These are phyloP conservation scores for Porcisia hertigi DNA, from an alignment of 208 protist genomes.

Conservation along the genomic window DNA sequence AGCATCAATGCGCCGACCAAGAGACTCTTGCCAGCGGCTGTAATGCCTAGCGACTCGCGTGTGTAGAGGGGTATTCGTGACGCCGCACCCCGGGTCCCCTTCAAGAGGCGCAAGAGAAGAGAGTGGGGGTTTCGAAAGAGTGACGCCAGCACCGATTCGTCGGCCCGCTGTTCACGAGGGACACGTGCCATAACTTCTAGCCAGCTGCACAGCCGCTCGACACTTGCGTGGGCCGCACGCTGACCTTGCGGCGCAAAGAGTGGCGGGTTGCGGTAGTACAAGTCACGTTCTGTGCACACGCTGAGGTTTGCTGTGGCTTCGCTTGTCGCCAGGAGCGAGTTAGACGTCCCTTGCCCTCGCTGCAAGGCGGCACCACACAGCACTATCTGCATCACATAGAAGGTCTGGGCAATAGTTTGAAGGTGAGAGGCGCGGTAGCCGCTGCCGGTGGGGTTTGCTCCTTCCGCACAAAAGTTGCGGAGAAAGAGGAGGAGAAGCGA, in stretches of 20 bases:
- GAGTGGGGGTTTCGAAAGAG: slow-evolving; percentile 18
- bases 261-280: slow-evolving; percentile 71
- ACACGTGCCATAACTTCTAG: slow-evolving; percentile 22
- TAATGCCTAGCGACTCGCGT: slow-evolving; percentile 49
- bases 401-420: slow-evolving; percentile 19
- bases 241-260: slow-evolving; percentile 54
- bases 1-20: slow-evolving; percentile 40
- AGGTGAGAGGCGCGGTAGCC: slow-evolving; percentile 23
- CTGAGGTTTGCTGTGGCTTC: background rate
- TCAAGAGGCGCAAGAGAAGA: background rate
- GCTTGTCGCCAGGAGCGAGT: background rate
- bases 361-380: background rate
- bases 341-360: background rate
- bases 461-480: slow-evolving; percentile 1
- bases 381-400: slow-evolving; percentile 20
- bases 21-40: slow-evolving; percentile 35
- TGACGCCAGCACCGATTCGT: background rate
- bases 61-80: slow-evolving; percentile 26
- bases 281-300: slow-evolving; percentile 69
- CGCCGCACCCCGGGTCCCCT: background rate
- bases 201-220: slow-evolving; percentile 37
- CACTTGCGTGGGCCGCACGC: slow-evolving; percentile 25
- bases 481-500: slow-evolving; percentile 20
- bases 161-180: background rate
- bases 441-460: background rate